Evolutionary conservation across 2,329 filamentous ascomycete genomes (phyloP).

Genomic region (Phyllosticta citribraziliensis): DNA sequence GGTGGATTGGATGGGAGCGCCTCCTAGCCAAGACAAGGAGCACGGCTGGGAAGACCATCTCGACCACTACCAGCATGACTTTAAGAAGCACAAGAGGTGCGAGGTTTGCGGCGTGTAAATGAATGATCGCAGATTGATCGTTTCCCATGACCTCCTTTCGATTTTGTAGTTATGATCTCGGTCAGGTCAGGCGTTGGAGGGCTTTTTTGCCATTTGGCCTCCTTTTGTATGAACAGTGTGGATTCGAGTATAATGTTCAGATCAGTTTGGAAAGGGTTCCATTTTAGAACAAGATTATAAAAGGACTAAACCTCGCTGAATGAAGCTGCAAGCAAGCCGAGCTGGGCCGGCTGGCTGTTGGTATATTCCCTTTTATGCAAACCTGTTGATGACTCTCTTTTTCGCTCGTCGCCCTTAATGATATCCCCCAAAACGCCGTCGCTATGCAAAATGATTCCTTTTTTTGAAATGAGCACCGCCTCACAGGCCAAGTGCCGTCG

Average conservation of each 20-base stretch:
- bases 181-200: too few species aligned
- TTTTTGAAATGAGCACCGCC: background rate
- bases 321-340: background rate
- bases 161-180: background rate
- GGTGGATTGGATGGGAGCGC: slow-evolving; percentile 34
- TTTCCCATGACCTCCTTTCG: background rate
- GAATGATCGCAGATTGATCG: background rate
- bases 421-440: slow-evolving; percentile 6
- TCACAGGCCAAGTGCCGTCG: background rate
- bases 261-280: too few species aligned
- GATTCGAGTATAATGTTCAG: too few species aligned
- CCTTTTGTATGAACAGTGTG: too few species aligned
- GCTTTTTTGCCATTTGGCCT: too few species aligned
- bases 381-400: background rate
- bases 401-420: background rate
- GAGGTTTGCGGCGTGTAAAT: slow-evolving; percentile 11
- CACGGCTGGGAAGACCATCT: slow-evolving; percentile 36
- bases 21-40: slow-evolving; percentile 20
- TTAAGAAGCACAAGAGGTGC: slow-evolving; percentile 15
- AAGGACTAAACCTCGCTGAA: background rate
- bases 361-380: slow-evolving; percentile 7
- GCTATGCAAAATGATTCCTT: slow-evolving; percentile 7
- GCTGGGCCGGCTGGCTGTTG: background rate
- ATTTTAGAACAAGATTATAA: background rate
- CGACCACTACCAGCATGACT: slow-evolving; percentile 15